phyloP scores from a whole-genome alignment of 2,329 filamentous ascomycete genomes.

The Lomentospora prolificans region DNA sequence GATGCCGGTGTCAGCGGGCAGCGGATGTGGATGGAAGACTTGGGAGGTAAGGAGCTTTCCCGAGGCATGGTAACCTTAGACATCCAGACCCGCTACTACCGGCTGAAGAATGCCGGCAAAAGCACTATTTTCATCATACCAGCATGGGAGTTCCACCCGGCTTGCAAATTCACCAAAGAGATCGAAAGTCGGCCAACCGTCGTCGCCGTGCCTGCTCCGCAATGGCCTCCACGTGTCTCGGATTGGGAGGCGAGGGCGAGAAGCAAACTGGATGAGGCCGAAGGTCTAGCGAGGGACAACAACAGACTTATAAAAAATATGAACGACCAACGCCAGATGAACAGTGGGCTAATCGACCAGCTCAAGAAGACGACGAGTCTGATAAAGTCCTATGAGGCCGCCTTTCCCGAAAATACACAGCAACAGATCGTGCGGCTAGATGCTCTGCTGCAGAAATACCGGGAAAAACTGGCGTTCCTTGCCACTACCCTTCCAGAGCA shows the following conservation, averaged over 20 bases:
- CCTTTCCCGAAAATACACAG: neutral
- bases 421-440: neutral
- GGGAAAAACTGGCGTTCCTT: neutral
- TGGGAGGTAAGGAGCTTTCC: constrained; percentile 21
- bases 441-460: neutral
- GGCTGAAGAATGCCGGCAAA: constrained; percentile 32
- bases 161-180: constrained; percentile 30
- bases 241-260: constrained; percentile 18
- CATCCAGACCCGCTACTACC: constrained; percentile 41
- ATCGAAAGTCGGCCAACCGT: constrained; percentile 34
- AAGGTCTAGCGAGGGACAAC: constrained; percentile 13
- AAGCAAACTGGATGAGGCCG: constrained; percentile 15
- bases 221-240: constrained; percentile 23
- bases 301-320: constrained; percentile 16
- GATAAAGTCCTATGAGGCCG: constrained; percentile 7
- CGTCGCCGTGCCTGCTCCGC: constrained; percentile 20
- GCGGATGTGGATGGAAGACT: constrained; percentile 20
- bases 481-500: neutral
- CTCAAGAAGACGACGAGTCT: neutral
- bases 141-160: constrained; percentile 36
- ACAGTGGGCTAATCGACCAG: constrained; percentile 6
- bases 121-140: constrained; percentile 45
- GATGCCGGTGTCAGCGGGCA: constrained; percentile 31
- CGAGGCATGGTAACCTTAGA: constrained; percentile 39
- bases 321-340: constrained; percentile 17